Conservation (phyloP, 495 filamentous ascomycete genomes). For the Acidomyces sp. region DNA sequence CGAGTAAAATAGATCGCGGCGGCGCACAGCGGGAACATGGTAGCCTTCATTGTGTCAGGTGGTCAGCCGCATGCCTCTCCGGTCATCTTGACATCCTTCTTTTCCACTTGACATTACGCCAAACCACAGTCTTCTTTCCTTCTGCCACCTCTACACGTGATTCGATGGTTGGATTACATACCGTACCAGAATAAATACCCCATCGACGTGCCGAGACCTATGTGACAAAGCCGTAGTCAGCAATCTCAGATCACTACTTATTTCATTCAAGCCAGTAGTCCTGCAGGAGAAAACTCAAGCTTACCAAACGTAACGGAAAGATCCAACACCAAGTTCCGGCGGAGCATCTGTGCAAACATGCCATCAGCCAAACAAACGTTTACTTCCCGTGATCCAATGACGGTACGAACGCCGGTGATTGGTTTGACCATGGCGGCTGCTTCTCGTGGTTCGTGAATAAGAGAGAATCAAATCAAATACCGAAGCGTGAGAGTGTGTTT, state of each 20-base stretch:
- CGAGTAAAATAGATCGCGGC: slow-evolving; percentile 62
- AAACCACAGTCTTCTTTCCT: slow-evolving; percentile 3
- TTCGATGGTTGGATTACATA: slow-evolving; percentile 34
- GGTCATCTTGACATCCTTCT: not conserved
- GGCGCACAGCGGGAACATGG: slow-evolving; percentile 64
- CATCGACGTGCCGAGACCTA: slow-evolving; percentile 54
- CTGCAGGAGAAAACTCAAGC: slow-evolving; percentile 18
- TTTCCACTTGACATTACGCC: not conserved
- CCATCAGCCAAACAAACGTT: no score
- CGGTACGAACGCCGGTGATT: slow-evolving; percentile 40
- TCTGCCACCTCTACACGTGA: not conserved
- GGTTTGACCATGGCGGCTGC: slow-evolving; percentile 32
- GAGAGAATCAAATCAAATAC: no score
- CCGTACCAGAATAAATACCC: slow-evolving; percentile 76
- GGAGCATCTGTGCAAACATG: slow-evolving; percentile 49
- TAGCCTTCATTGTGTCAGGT: no score
- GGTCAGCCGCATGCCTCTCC: no score
- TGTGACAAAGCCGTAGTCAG: no score
- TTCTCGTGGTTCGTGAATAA: no score
- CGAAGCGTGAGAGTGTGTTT: no score
- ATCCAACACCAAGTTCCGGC: slow-evolving; percentile 60
- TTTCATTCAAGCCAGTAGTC: not conserved
- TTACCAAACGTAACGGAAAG: slow-evolving; percentile 63
- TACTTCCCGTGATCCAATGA: no score
- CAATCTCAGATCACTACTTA: slow-evolving; percentile 6